Percentiles rank a stretch among this genome's conserved stretches.
Conservation (phyloP, 208 protist genomes). For the Leishmania braziliensis region DNA sequence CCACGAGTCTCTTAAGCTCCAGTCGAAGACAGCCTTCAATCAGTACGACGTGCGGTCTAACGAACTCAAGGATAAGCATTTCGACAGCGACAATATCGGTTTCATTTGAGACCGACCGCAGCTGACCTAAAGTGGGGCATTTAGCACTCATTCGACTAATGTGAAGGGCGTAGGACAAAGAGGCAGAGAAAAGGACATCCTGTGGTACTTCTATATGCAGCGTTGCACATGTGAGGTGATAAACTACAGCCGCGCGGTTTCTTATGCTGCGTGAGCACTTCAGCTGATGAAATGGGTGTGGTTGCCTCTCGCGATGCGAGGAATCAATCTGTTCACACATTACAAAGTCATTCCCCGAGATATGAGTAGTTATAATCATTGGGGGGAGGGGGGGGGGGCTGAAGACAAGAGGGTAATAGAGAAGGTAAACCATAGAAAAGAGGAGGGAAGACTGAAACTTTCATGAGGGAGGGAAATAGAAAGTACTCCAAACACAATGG, state of each 20-base stretch:
- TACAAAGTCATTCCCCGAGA: neutral
- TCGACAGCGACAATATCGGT: conserved; percentile 69
- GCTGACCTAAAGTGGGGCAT: conserved; percentile 4
- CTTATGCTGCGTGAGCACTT: conserved; percentile 28
- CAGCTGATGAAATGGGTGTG: conserved; percentile 9
- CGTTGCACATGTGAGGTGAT: conserved; percentile 21
- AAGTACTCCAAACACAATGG: neutral
- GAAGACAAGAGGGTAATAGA: neutral
- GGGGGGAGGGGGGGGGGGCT: neutral
- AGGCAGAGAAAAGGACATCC: conserved; percentile 50
- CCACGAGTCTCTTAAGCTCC: conserved; percentile 45
- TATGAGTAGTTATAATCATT: neutral
- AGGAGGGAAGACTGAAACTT: neutral
- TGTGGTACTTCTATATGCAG: conserved; percentile 12
- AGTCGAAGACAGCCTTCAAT: conserved; percentile 75
- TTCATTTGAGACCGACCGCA: conserved; percentile 25
- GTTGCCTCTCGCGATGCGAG: neutral
- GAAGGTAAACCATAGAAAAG: conserved; percentile 9
- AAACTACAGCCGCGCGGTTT: conserved; percentile 30
- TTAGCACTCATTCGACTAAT: conserved; percentile 42
- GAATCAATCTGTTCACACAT: neutral
- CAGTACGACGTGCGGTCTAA: conserved; percentile 66
- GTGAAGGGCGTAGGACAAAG: conserved; percentile 69
- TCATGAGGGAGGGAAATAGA: neutral
- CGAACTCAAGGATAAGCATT: conserved; percentile 57